These are phyloP conservation scores for Penstemon newberryi DNA, from an alignment of 257 asterid genomes.

Conservation along the genomic window DNA sequence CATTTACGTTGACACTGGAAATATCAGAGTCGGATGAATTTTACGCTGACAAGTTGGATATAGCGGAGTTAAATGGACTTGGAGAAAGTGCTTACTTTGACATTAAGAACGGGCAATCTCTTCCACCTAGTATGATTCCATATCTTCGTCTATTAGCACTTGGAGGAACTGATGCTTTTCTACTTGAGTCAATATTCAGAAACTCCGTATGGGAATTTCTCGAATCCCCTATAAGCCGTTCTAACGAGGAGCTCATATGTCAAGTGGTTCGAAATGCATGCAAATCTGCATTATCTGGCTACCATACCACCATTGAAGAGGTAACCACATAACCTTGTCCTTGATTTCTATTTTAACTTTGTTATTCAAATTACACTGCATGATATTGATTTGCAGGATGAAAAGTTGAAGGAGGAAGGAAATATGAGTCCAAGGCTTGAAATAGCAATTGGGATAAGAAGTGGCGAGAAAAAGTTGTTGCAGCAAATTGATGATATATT, in stretches of 20 bases:
- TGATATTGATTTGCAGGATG: constrained; percentile 56
- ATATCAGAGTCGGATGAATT: constrained; percentile 72
- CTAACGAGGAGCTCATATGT: constrained; percentile 89
- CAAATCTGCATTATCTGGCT: constrained; percentile 73
- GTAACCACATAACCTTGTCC: constrained; percentile 30
- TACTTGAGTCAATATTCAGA: constrained; percentile 77
- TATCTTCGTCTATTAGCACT: constrained; percentile 78
- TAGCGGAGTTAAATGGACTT: constrained; percentile 73
- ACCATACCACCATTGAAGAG: constrained; percentile 86
- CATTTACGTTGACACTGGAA: constrained; percentile 82
- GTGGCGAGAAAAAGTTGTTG: constrained; percentile 90
- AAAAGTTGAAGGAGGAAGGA: constrained; percentile 64
- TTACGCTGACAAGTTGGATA: constrained; percentile 76
- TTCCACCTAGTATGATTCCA: constrained; percentile 71
- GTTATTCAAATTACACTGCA: background rate
- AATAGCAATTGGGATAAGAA: constrained; percentile 73
- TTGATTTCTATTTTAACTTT: background rate
- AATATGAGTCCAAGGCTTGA: constrained; percentile 62
- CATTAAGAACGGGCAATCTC: constrained; percentile 68
- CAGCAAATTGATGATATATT: constrained; percentile 70
- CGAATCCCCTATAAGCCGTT: constrained; percentile 72
- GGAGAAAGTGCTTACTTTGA: constrained; percentile 76
- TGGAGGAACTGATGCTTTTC: constrained; percentile 86
- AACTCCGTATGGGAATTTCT: constrained; percentile 77
- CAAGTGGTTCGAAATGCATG: constrained; percentile 67